A percentile compares a stretch with the other conserved stretches of the same genome.
These are phyloP conservation scores for Pseudopyrenochaeta lycopersici DNA, from an alignment of 2,329 filamentous ascomycete genomes.

Conservation along the genomic window DNA sequence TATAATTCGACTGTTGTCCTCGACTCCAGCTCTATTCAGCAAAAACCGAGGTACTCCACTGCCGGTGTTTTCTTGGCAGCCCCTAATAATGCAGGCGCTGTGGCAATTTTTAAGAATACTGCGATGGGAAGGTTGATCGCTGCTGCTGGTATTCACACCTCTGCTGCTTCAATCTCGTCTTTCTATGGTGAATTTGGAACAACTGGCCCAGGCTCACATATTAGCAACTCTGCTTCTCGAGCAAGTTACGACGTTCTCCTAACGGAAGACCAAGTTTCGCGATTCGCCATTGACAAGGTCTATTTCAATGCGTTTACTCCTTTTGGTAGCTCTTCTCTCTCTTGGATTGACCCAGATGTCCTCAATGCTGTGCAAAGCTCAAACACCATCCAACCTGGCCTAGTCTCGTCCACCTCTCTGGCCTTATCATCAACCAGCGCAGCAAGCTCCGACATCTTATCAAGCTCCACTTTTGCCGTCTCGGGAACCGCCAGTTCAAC, in stretches of 20 bases:
- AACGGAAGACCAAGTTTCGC: slow-evolving; percentile 44
- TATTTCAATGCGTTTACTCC: slow-evolving; percentile 47
- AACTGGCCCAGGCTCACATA: slow-evolving; percentile 53
- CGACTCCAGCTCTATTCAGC: slow-evolving; percentile 51
- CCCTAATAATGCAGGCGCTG: slow-evolving; percentile 52
- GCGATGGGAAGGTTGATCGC: slow-evolving; percentile 51
- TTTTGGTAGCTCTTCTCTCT: slow-evolving; percentile 43
- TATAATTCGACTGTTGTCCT: slow-evolving; percentile 54
- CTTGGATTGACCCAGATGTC: slow-evolving; percentile 51
- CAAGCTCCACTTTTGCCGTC: not conserved
- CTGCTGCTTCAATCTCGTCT: slow-evolving; percentile 28
- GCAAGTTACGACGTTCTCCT: slow-evolving; percentile 47
- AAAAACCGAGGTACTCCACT: slow-evolving; percentile 45
- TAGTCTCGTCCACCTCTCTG: slow-evolving; percentile 13
- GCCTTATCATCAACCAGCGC: slow-evolving; percentile 16
- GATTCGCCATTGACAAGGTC: slow-evolving; percentile 45
- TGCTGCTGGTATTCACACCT: slow-evolving; percentile 46
- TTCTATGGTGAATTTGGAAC: slow-evolving; percentile 55
- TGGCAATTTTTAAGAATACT: slow-evolving; percentile 54
- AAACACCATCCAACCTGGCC: slow-evolving; percentile 32
- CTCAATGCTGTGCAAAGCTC: slow-evolving; percentile 44
- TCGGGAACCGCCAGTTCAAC: slow-evolving; percentile 18
- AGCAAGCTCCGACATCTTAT: slow-evolving; percentile 14
- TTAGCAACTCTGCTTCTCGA: slow-evolving; percentile 45
- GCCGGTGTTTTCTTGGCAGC: slow-evolving; percentile 55